Evolutionary conservation across 2,329 filamentous ascomycete genomes (phyloP), one percentile per base, ranked within the genome.

Genomic region (Aspergillus sp.): DNA sequence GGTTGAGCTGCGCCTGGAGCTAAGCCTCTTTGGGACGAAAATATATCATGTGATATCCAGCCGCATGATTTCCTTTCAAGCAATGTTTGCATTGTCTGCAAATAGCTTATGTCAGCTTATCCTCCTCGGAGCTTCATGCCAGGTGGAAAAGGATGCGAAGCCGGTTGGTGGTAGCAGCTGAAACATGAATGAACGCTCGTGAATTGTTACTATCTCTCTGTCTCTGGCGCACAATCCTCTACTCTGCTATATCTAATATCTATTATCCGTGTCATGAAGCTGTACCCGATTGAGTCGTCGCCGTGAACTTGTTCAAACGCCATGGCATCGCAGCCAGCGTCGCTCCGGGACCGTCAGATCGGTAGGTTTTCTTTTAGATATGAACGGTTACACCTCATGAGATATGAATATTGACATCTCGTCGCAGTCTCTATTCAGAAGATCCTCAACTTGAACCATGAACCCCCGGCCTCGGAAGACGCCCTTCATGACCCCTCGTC

Each of bases 371-470:
- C 39, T 41, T 49, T 29, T 19, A 19, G 29, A 43, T 27, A 43
- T 45, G 43, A 28, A 39, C 29, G 12, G 46, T 19, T 48, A 19
- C 19, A 19, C 19, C 19, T 19, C 19, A 35, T 9, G 9, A 12
- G 8, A 9, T 8, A 35, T 27, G 41, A 8, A 29, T 19, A 36
- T 7, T 45, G 29, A 29, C n/a, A 44, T 7, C n/a, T 5, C 38
- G 54, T 9, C 19, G 35, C 55, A 94, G 90, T 85, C 43, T 91
- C 91, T 12, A 88, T 98, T 61, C 89, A 94, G 74, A 91, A 88
- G 70, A 89, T 98, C 61, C 81, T 98, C 56, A 97, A 96, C 67
- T 76, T 98, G 56, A 98, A 98, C 70, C 84, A 93, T 61, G 77
- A 80, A 34, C 66, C 71, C 51, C 78, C 72, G 62, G 67, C 76